Base-by-base conservation (phyloP, 2,329 filamentous ascomycete genomes). In the Ceratocystis papillata region DNA sequence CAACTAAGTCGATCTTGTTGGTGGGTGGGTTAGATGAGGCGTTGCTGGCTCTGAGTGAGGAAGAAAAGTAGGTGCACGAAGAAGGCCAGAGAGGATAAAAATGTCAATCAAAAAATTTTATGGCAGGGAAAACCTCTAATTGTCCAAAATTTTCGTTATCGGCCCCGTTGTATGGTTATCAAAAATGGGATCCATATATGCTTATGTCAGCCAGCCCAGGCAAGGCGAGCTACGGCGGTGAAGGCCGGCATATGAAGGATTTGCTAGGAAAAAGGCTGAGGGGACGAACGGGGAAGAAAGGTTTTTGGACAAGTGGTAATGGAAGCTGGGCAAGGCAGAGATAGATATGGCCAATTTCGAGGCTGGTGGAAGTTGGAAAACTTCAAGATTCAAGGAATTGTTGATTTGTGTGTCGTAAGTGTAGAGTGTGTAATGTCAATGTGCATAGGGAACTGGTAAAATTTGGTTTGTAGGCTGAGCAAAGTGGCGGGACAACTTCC, bases 121-220 rank as follows among this genome's bases (percentile, higher is more conserved):
- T 66, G 57, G 64, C 64, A 61, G 65, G 63, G 63, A 63, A 67
- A 59, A 67, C 53, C 62, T 68, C 48, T 55, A 68, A 68, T 65
- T 53, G 60, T 41, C 67, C 67, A 68, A 68, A 68, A 68, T 68
- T 68, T 68, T 68, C 67, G 63, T 68, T 68, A 68, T 68, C 67
- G 67, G 64, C 64, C 53, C 64, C 64, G 67, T 30, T 62, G 44
- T 65, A 53, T 53, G 37, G 67, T 68, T 68, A 68, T 68, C 67
- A 65, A 62, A 63, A 64, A 57, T 68, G 67, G 67, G 46, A 50
- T 65, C 48, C 61, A 60, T 64, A 61, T 30, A 57, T 25, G 67
- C 45, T 68, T 68, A 68, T 63, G 63, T 68, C 67, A 68, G 67
- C 67, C 50, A 65, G 17, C 33, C 12, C 17, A 59, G 17, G 10